Evolutionary conservation across 768 basidiomycete species (phyloP).

Genomic region (Podaxis carcinomalis): DNA sequence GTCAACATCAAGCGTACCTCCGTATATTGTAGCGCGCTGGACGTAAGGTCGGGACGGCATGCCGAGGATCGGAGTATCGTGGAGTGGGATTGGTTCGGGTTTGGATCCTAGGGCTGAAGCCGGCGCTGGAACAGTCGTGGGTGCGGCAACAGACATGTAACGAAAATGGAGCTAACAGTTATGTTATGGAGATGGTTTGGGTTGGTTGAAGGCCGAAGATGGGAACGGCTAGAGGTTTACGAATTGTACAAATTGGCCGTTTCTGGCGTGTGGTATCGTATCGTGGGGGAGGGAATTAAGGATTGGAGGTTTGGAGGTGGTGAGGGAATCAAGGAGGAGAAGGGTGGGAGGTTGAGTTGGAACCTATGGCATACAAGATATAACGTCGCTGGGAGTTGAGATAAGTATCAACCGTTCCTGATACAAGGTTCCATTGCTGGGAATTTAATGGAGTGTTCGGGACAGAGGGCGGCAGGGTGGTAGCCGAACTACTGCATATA

Average conservation of each 20-base stretch:
- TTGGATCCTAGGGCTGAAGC: not conserved
- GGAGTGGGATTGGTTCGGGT: conserved; percentile 15
- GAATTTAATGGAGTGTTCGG: not conserved
- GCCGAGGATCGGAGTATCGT: conserved; percentile 38
- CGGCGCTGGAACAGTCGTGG: not conserved
- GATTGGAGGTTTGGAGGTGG: not conserved
- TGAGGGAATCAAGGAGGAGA: not conserved
- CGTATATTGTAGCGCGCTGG: conserved; percentile 44
- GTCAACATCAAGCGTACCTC: conserved; percentile 25
- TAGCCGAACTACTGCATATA: not conserved
- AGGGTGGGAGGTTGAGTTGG: not conserved
- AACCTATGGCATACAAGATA: conserved; percentile 5
- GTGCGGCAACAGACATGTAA: conserved; percentile 2
- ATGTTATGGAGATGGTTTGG: not conserved
- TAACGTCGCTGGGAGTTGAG: conserved; percentile 6
- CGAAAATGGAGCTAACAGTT: not conserved
- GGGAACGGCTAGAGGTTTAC: not conserved
- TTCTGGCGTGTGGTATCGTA: not conserved
- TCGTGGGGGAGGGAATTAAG: not conserved
- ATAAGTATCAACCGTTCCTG: not conserved
- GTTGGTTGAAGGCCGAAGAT: not conserved
- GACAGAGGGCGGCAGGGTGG: not conserved
- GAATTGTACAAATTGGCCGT: not conserved
- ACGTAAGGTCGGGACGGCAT: conserved; percentile 47
- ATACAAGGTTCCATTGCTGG: not conserved